Evolutionary conservation across 2,329 filamentous ascomycete genomes (phyloP).

Genomic region (Verticillium longisporum): DNA sequence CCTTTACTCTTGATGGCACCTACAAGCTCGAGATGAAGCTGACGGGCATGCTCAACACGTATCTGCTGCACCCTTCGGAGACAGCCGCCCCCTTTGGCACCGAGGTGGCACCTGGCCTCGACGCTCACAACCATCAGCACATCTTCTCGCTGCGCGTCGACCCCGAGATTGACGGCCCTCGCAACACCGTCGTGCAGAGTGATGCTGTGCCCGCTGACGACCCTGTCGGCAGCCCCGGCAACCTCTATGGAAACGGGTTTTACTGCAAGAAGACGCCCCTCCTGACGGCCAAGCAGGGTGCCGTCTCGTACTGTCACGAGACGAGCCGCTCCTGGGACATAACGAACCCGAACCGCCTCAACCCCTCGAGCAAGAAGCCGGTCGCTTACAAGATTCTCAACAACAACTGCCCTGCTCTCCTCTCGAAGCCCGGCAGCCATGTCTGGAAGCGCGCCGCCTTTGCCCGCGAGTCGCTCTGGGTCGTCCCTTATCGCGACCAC

Average conservation of each 20-base stretch:
- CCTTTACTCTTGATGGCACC: slow-evolving; percentile 57
- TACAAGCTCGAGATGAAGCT: slow-evolving; percentile 56
- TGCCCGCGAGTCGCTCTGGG: slow-evolving; percentile 15
- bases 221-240: slow-evolving; percentile 25
- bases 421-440: neutral
- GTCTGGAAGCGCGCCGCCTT: slow-evolving; percentile 1
- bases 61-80: slow-evolving; percentile 25
- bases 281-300: slow-evolving; percentile 1
- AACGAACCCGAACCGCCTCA: slow-evolving; percentile 20
- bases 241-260: slow-evolving; percentile 41
- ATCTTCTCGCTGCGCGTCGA: slow-evolving; percentile 46
- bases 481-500: slow-evolving; percentile 18
- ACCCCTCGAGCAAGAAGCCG: slow-evolving; percentile 22
- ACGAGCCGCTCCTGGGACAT: slow-evolving; percentile 30
- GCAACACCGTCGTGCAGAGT: slow-evolving; percentile 32
- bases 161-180: slow-evolving; percentile 44
- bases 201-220: neutral
- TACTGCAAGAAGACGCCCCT: slow-evolving; percentile 23
- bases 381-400: slow-evolving; percentile 18
- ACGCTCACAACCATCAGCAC: slow-evolving; percentile 52
- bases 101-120: slow-evolving; percentile 42
- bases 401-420: neutral
- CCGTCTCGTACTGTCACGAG: slow-evolving; percentile 30
- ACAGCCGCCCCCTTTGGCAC: slow-evolving; percentile 39
- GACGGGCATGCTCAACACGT: slow-evolving; percentile 53